phyloP scores from a whole-genome alignment of 2,329 filamentous ascomycete species.

The Talaromyces albobiverticillius region DNA sequence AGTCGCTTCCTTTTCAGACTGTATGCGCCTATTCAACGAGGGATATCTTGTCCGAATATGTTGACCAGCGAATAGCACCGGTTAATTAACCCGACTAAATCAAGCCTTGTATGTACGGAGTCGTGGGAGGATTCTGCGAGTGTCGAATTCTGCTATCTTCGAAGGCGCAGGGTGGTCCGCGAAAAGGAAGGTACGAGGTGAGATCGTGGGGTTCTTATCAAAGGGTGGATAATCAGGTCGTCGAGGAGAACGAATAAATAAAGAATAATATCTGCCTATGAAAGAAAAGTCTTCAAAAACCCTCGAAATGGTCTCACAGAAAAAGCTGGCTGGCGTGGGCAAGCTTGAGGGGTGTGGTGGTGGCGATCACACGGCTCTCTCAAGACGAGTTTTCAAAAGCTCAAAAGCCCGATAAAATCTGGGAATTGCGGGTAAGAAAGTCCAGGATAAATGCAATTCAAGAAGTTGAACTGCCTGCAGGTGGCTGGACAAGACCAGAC shows the following conservation, averaged over 20 bases:
- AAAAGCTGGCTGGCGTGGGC: no score
- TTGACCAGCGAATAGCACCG: neutral
- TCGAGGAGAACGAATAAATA: no score
- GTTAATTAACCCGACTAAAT: neutral
- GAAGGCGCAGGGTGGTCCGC: neutral
- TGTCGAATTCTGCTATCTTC: neutral
- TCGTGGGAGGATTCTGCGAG: neutral
- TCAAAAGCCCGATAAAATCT: neutral
- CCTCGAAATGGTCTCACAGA: no score
- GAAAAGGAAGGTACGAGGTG: neutral
- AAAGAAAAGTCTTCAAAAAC: no score
- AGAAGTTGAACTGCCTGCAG: neutral
- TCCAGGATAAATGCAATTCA: neutral
- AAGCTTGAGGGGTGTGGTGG: conserved; percentile 2
- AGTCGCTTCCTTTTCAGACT: conserved; percentile 16
- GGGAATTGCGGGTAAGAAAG: neutral
- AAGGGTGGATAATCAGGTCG: neutral
- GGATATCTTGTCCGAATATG: neutral
- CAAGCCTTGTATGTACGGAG: neutral
- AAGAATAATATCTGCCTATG: no score
- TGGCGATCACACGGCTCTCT: conserved; percentile 3
- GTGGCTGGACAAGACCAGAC: neutral
- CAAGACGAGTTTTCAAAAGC: neutral
- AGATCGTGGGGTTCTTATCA: neutral
- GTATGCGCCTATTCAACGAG: conserved; percentile 12